Conservation (phyloP, 768 basidiomycete species). For the Clathrus columnatus region DNA sequence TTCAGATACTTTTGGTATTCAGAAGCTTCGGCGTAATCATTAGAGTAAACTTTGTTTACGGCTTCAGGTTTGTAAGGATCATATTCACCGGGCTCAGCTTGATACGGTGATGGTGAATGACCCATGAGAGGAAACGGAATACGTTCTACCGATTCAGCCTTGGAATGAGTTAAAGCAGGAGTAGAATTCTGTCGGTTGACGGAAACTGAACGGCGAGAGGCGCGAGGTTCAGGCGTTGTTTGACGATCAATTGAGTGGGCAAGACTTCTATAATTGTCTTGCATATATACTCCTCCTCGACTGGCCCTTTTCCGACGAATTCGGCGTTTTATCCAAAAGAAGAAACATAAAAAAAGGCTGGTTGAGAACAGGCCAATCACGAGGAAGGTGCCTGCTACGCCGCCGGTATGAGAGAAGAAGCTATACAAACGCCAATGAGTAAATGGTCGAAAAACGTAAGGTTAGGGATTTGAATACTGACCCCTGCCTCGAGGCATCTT, state of each 20-base stretch:
- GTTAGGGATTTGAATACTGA: not conserved
- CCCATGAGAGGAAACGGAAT: not conserved
- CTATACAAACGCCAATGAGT: no score
- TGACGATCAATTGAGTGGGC: not conserved
- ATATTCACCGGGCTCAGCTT: conserved; percentile 1
- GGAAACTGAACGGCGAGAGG: not conserved
- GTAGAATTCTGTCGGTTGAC: not conserved
- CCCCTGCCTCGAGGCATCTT: not conserved
- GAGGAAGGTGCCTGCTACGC: conserved; percentile 38
- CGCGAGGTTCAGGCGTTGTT: conserved; percentile 1
- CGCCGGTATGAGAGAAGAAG: conserved; percentile 39
- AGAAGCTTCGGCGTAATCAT: not conserved
- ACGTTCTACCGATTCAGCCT: not conserved
- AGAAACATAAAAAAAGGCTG: conserved; percentile 23
- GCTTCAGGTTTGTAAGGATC: conserved; percentile 3
- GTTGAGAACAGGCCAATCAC: conserved; percentile 30
- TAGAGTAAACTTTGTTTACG: not conserved
- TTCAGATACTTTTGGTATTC: not conserved
- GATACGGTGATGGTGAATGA: not conserved
- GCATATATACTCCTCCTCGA: not conserved
- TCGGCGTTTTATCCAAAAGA: conserved; percentile 12
- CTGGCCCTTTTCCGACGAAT: not conserved
- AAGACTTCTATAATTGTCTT: conserved; percentile 3
- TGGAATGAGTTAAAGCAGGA: not conserved
- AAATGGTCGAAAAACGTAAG: not conserved